Percentiles rank a stretch among this genome's conserved stretches.
Conservation (phyloP, 495 filamentous ascomycete species). For the Stereocaulon alpinum region DNA sequence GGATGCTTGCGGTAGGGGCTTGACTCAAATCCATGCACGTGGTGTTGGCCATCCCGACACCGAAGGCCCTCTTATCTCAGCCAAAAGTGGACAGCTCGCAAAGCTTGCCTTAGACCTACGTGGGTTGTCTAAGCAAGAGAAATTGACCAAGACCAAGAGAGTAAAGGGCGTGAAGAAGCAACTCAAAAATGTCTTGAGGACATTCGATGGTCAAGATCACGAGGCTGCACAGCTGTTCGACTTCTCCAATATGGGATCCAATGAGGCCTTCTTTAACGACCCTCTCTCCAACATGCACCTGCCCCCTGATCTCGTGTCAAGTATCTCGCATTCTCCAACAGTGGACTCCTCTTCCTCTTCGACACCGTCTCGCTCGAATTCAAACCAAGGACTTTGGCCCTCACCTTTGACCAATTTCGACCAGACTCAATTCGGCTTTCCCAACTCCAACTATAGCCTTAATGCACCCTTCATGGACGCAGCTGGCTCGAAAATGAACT, state of each 20-base stretch:
- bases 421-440: not conserved
- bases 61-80: not conserved
- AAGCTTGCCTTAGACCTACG: slow-evolving; percentile 4
- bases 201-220: not conserved
- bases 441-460: not conserved
- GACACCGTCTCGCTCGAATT: not conserved
- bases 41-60: slow-evolving; percentile 1
- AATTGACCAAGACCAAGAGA: not conserved
- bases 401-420: not conserved
- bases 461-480: not conserved
- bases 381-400: not conserved
- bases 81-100: not conserved
- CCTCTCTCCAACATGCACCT: not conserved
- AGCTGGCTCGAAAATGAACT: not conserved
- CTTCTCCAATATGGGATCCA: not conserved
- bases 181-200: slow-evolving; percentile 10
- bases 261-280: not conserved
- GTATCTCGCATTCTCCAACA: not conserved
- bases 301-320: not conserved
- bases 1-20: slow-evolving; percentile 21
- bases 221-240: slow-evolving; percentile 1
- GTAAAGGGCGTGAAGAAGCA: slow-evolving; percentile 5
- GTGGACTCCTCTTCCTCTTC: not conserved
- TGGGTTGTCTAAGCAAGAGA: slow-evolving; percentile 10
- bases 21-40: slow-evolving; percentile 13